These are phyloP conservation scores for Hebeloma cylindrosporum DNA, from an alignment of 768 basidiomycete species.

Conservation along the genomic window DNA sequence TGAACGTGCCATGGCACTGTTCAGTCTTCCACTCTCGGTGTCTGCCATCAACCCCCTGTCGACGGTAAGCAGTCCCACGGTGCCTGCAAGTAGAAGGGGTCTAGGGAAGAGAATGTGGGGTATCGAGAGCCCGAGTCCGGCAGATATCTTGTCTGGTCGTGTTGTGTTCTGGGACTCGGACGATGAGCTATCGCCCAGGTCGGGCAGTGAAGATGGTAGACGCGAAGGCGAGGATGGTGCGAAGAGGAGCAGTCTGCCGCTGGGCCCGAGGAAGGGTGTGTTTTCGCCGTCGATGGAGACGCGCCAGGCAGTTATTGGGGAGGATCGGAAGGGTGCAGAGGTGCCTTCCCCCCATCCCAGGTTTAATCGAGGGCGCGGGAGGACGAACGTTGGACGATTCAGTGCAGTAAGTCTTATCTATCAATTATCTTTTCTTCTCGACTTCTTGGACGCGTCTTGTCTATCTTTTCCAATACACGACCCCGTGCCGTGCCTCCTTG, in stretches of 20 bases:
- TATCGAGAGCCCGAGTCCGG: slow-evolving; percentile 45
- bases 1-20: slow-evolving; percentile 71
- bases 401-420: slow-evolving; percentile 31
- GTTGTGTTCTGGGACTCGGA: slow-evolving; percentile 51
- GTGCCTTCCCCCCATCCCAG: slow-evolving; percentile 54
- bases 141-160: slow-evolving; percentile 67
- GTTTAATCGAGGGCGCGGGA: slow-evolving; percentile 31
- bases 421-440: slow-evolving; percentile 4
- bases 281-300: slow-evolving; percentile 38
- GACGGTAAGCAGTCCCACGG: slow-evolving; percentile 59
- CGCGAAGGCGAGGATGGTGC: slow-evolving; percentile 1
- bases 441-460: neutral
- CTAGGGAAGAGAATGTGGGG: slow-evolving; percentile 8
- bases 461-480: no score
- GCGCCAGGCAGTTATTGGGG: slow-evolving; percentile 48
- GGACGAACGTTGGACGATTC: slow-evolving; percentile 16
- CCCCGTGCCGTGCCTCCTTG: no score
- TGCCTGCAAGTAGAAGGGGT: slow-evolving; percentile 37
- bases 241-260: slow-evolving; percentile 23
- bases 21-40: slow-evolving; percentile 62
- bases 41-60: slow-evolving; percentile 73
- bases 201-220: neutral
- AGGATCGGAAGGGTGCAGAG: slow-evolving; percentile 33
- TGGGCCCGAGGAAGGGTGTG: slow-evolving; percentile 39
- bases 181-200: slow-evolving; percentile 23